phyloP scores from a whole-genome alignment of 2,329 filamentous ascomycete species.

The Xylariaceae sp. region DNA sequence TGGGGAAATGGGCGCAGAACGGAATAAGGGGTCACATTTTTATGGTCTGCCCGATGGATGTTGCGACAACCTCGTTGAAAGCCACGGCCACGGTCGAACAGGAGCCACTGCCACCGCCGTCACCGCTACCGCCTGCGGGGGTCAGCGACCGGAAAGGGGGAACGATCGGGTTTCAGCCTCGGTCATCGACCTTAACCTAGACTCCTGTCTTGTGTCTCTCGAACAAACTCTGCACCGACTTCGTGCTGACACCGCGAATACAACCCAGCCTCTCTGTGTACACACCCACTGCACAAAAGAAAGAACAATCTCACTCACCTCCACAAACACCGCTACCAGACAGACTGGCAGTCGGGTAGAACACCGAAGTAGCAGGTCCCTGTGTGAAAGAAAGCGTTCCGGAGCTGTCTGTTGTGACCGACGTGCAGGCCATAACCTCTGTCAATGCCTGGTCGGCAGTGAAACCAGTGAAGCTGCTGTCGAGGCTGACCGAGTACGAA shows the following conservation, averaged over 20 bases:
- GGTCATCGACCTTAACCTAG: not conserved
- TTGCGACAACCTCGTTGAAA: constrained; percentile 45
- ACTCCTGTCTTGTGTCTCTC: not conserved
- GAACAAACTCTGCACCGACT: not conserved
- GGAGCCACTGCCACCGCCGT: constrained; percentile 12
- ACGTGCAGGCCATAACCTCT: constrained; percentile 43
- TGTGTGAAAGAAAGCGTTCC: constrained; percentile 43
- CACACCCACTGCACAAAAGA: not conserved
- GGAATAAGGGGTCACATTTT: constrained; percentile 41
- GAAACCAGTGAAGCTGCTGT: constrained; percentile 36
- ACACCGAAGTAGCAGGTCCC: constrained; percentile 36
- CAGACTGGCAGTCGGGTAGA: constrained; percentile 28
- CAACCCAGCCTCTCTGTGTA: not conserved
- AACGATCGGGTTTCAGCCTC: not conserved
- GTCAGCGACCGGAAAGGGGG: not conserved
- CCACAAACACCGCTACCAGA: constrained; percentile 14
- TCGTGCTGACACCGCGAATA: not conserved
- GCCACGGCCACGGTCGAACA: constrained; percentile 36
- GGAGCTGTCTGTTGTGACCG: constrained; percentile 37
- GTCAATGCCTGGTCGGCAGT: constrained; percentile 29
- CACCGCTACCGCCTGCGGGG: not conserved
- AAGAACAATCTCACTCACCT: constrained; percentile 8
- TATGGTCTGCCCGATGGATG: constrained; percentile 42
- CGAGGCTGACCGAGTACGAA: constrained; percentile 31
- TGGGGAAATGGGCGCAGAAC: not conserved